These are phyloP conservation scores for Ziziphus jujuba DNA, from an alignment of 306 rosid genomes.

Conservation along the genomic window DNA sequence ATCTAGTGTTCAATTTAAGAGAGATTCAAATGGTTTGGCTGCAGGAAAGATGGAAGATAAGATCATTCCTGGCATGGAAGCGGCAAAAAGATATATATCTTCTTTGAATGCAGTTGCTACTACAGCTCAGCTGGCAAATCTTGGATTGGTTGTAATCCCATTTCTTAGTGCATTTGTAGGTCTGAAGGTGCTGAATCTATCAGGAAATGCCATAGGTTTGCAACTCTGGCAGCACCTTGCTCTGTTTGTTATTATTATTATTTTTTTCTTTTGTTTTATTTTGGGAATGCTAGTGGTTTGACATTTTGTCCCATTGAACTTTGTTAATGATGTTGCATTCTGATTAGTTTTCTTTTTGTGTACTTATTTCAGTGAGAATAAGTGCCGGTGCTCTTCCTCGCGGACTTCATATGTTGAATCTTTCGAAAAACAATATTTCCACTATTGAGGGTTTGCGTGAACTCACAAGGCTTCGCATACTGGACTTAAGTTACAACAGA, in stretches of 20 bases:
- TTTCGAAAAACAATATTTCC: constrained; percentile 77
- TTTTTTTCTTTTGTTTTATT: constrained; percentile 2
- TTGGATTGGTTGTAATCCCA: constrained; percentile 87
- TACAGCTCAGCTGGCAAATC: constrained; percentile 77
- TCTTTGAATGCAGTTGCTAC: constrained; percentile 66
- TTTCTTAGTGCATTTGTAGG: constrained; percentile 78
- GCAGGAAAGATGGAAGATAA: constrained; percentile 43
- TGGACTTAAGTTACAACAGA: constrained; percentile 89
- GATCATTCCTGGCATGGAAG: constrained; percentile 76
- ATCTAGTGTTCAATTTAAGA: constrained; percentile 33
- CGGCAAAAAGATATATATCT: constrained; percentile 81
- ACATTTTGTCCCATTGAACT: neutral
- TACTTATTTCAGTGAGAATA: constrained; percentile 63
- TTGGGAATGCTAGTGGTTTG: neutral
- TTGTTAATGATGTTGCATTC: neutral
- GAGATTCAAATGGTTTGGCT: constrained; percentile 33
- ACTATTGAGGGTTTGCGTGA: constrained; percentile 87
- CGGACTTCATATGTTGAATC: constrained; percentile 82
- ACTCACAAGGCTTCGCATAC: constrained; percentile 81
- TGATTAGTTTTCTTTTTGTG: constrained; percentile 12
- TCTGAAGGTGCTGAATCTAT: constrained; percentile 77
- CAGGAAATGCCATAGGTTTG: constrained; percentile 86
- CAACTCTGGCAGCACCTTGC: constrained; percentile 23
- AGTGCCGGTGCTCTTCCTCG: constrained; percentile 92
- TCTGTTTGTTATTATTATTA: neutral